Evolutionary conservation across 306 rosid genomes (phyloP), one percentile per base, ranked within the genome.

Genomic region (Ceratonia siliqua): DNA sequence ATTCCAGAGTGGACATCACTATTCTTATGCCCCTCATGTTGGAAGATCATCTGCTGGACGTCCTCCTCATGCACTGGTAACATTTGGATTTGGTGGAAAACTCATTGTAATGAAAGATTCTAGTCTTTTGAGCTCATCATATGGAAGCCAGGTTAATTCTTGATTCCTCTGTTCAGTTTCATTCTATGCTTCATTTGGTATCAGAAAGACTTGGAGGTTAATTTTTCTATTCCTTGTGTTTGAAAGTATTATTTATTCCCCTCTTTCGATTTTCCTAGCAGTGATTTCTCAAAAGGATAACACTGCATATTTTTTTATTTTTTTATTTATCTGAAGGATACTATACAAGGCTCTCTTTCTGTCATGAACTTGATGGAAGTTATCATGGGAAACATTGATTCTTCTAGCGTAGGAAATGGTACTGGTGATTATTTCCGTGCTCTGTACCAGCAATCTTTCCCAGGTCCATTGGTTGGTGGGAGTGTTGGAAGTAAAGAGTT

Each of bases 71-170:
- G 91, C 96, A 43, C 62, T 92, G 24, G 96, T 80, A 53, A 83
- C 96, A 46, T 92, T 92, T 49, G 98, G 98, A 22, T 92, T 92
- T 79, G 98, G 98, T 20, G 98, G 98, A 68, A 92, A 92, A 78
- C 94, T 92, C 81, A 62, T 92, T 22, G 84, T 92, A 55, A 84
- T 87, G 96, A 92, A 90, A 72, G 90, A 82, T 71, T 78, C 70
- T 54, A 75, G 85, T 78, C 56, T 73, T 38, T 61, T 63, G 53
- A 75, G 82, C 84, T 83, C 89, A 41, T 58, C 87, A 9, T 84
- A 78, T 52, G 94, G 83, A 69, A 87, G 81, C 79, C 94, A 88
- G 98, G 96, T 92, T 84, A 65, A 86, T 52, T 71, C 73, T 57
- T 30, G 48, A 53, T 77, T 62, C 68, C 79, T 67, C 58, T 68